Percentiles rank a stretch among this genome's conserved stretches.
These are phyloP conservation scores for Mycena epipterygia DNA, from an alignment of 768 basidiomycete species.

Conservation along the genomic window DNA sequence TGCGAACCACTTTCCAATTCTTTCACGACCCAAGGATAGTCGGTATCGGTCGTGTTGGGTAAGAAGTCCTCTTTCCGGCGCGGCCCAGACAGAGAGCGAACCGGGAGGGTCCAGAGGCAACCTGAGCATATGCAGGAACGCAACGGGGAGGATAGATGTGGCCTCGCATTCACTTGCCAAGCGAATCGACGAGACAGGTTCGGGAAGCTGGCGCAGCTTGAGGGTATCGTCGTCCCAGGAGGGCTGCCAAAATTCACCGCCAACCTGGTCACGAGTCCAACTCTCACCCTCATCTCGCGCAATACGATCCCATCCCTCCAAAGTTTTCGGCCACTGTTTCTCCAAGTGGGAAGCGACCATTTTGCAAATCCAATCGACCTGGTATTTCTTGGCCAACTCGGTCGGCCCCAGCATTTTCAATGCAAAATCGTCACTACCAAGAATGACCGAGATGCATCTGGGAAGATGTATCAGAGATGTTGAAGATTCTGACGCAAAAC, in stretches of 20 bases:
- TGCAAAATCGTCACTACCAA: neutral
- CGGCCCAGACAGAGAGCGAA: neutral
- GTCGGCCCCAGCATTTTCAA: neutral
- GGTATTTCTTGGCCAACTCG: constrained; percentile 16
- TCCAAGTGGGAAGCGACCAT: constrained; percentile 10
- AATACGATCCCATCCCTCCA: neutral
- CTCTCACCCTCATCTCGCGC: neutral
- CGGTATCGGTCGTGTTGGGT: neutral
- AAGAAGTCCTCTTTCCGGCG: neutral
- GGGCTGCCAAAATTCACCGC: neutral
- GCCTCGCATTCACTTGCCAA: constrained; percentile 10
- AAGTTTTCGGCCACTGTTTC: constrained; percentile 1
- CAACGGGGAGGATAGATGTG: constrained; percentile 1
- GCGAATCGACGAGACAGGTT: constrained; percentile 12
- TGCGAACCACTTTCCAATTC: constrained; percentile 6
- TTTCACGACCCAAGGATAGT: constrained; percentile 5
- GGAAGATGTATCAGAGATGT: neutral
- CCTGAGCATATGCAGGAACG: constrained; percentile 6
- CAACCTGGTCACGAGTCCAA: neutral
- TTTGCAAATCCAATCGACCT: constrained; percentile 22
- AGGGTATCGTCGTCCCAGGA: neutral
- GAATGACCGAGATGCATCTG: neutral
- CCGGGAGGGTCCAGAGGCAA: neutral
- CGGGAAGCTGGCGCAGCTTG: neutral
- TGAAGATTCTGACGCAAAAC: neutral